Conservation (phyloP, 208 protist genomes). For the Tritrichomonas foetus region DNA sequence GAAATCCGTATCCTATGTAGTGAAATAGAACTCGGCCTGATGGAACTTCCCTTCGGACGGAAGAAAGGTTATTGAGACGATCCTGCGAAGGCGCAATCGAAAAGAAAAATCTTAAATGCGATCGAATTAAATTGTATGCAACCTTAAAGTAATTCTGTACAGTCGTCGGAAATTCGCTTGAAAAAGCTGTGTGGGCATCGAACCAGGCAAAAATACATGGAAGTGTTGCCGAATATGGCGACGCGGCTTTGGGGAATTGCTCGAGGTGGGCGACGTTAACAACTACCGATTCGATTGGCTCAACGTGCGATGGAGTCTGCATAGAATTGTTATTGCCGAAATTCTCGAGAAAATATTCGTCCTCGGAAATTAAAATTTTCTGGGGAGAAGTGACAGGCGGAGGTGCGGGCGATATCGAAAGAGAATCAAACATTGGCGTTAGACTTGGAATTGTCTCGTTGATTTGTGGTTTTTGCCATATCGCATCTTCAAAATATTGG, state of each 20-base stretch:
- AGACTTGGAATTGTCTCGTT: neutral
- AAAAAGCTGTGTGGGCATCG: neutral
- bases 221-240: neutral
- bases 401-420: neutral
- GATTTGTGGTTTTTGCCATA: neutral
- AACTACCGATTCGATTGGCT: neutral
- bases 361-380: neutral
- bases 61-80: neutral
- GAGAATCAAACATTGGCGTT: neutral
- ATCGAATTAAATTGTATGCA: neutral
- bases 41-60: neutral
- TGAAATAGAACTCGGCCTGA: conserved; percentile 4
- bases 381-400: neutral
- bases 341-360: neutral
- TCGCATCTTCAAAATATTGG: neutral
- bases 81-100: neutral
- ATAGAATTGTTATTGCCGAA: neutral
- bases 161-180: neutral
- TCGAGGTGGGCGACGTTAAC: neutral
- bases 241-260: neutral
- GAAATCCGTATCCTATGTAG: conserved; percentile 13
- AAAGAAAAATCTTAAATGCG: conserved; percentile 15
- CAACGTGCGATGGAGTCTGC: neutral
- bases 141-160: neutral
- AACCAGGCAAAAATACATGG: neutral